phyloP scores from a whole-genome alignment of 768 basidiomycete genomes.

The Dentipellis fragilis region DNA sequence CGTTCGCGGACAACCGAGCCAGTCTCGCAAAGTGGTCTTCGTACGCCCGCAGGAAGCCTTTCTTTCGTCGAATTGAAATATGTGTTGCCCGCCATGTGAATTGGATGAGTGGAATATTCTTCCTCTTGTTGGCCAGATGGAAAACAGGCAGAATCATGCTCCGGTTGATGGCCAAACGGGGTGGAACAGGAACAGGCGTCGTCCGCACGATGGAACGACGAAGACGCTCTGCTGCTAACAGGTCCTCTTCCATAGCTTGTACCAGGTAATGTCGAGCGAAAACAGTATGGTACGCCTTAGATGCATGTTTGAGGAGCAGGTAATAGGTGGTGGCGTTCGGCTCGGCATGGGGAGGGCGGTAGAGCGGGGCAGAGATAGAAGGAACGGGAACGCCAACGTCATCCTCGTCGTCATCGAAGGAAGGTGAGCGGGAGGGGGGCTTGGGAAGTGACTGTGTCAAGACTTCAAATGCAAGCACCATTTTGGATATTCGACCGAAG shows the following conservation, averaged over 20 bases:
- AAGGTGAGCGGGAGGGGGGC: slow-evolving; percentile 33
- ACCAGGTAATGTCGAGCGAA: slow-evolving; percentile 60
- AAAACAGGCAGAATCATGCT: slow-evolving; percentile 47
- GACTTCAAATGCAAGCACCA: slow-evolving; percentile 71
- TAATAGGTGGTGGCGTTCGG: slow-evolving; percentile 64
- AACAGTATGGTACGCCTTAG: slow-evolving; percentile 33
- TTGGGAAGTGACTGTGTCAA: slow-evolving; percentile 60
- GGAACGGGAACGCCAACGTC: slow-evolving; percentile 40
- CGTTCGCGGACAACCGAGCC: neutral
- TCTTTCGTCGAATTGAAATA: slow-evolving; percentile 28
- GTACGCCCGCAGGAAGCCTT: neutral
- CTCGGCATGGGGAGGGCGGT: slow-evolving; percentile 31
- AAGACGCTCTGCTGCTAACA: slow-evolving; percentile 22
- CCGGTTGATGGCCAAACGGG: slow-evolving; percentile 45
- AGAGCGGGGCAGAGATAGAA: slow-evolving; percentile 18
- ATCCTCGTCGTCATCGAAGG: slow-evolving; percentile 57
- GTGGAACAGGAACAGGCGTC: slow-evolving; percentile 17
- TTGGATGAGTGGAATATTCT: slow-evolving; percentile 39
- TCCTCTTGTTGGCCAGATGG: slow-evolving; percentile 47
- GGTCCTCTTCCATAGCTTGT: slow-evolving; percentile 40
- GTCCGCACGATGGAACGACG: slow-evolving; percentile 22
- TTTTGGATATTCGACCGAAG: slow-evolving; percentile 46
- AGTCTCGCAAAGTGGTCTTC: neutral
- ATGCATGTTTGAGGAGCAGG: slow-evolving; percentile 50
- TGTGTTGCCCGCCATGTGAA: slow-evolving; percentile 38